Evolutionary conservation across 495 filamentous ascomycete species (phyloP).

Genomic region (Penicillium pancosmium): DNA sequence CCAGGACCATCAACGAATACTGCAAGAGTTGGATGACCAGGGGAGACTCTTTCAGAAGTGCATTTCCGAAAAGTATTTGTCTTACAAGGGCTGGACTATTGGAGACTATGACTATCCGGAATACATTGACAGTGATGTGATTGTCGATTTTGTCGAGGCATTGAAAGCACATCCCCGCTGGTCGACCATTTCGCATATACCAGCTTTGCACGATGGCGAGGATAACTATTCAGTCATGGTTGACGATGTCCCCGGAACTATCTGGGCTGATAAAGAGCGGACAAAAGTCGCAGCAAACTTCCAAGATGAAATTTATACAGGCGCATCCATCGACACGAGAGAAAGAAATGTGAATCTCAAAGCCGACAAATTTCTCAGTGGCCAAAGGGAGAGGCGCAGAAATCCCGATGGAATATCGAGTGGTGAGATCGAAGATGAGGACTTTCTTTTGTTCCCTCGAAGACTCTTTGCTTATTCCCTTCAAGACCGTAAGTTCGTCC

Average conservation of each 20-base stretch:
- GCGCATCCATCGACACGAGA: background rate
- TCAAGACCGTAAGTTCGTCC: conserved; percentile 1
- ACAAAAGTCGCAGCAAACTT: background rate
- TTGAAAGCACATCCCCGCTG: conserved; percentile 2
- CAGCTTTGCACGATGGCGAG: conserved; percentile 1
- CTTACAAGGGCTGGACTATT: conserved; percentile 5
- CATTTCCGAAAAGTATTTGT: background rate
- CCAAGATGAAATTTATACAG: conserved; percentile 5
- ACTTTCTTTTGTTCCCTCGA: background rate
- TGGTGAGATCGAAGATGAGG: background rate
- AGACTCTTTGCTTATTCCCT: background rate
- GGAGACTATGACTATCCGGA: conserved; percentile 5
- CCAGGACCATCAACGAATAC: background rate
- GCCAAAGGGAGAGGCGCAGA: background rate
- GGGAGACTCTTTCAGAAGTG: conserved; percentile 3
- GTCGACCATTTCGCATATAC: background rate
- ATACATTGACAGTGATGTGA: conserved; percentile 8
- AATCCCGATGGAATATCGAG: background rate
- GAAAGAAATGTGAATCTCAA: conserved; percentile 1
- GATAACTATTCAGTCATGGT: background rate
- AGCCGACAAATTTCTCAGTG: background rate
- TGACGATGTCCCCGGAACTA: background rate
- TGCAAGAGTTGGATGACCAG: conserved; percentile 1
- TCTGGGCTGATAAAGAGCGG: background rate
- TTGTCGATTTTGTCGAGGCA: conserved; percentile 8